Percentiles rank a stretch among this genome's conserved stretches.
Conservation (phyloP, 306 rosid genomes). For the Cicer pinnatifidum region DNA sequence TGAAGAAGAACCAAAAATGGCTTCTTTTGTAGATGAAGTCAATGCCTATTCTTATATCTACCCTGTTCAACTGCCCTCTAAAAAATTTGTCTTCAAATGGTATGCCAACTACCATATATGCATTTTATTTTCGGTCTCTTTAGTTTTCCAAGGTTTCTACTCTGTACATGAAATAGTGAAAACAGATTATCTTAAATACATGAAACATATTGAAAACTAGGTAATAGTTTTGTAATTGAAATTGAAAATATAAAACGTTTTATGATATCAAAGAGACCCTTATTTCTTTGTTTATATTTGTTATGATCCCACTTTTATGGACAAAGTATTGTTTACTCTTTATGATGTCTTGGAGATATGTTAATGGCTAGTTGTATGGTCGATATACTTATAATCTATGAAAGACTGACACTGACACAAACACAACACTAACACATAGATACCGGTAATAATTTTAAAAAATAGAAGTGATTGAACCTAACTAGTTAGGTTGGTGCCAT, state of each 20-base stretch:
- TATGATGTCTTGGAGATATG: not conserved
- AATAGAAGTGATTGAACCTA: too few relatives aligned
- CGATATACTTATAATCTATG: too few relatives aligned
- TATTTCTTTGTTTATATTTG: slow-evolving; percentile 8
- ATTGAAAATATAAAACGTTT: not conserved
- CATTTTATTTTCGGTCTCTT: not conserved
- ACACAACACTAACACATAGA: too few relatives aligned
- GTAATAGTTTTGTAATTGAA: not conserved
- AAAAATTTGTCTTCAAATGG: slow-evolving; percentile 80
- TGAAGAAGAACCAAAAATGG: slow-evolving; percentile 70
- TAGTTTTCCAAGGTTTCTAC: not conserved
- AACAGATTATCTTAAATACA: not conserved
- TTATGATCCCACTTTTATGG: not conserved
- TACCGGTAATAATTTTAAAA: too few relatives aligned
- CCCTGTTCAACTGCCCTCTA: slow-evolving; percentile 77
- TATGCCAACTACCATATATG: slow-evolving; percentile 42
- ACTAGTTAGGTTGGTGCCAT: too few relatives aligned
- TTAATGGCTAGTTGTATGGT: not conserved
- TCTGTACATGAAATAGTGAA: not conserved
- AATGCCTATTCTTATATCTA: slow-evolving; percentile 84
- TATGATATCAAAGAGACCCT: not conserved
- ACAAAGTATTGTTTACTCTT: not conserved
- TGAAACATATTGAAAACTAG: not conserved
- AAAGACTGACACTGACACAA: too few relatives aligned
- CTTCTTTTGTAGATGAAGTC: slow-evolving; percentile 64